phyloP scores from a whole-genome alignment of 106 monocot genomes.

The Apostasia ramifera region DNA sequence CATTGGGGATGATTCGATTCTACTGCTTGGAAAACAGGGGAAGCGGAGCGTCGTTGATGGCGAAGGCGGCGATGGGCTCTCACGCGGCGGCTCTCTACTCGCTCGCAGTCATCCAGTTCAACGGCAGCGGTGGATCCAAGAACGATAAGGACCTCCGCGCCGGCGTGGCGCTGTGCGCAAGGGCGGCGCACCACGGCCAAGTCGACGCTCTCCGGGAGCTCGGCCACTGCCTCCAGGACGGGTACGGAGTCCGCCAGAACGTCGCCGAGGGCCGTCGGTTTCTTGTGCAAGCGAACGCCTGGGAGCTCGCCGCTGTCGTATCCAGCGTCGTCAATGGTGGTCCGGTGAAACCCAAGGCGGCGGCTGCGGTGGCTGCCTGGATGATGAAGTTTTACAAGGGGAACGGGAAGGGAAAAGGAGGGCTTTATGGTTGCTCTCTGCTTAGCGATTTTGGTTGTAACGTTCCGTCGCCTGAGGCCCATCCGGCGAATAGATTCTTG shows the following conservation, averaged over 20 bases:
- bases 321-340: background rate
- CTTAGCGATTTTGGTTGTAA: slow-evolving; percentile 14
- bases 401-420: too few relatives aligned
- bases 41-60: slow-evolving; percentile 33
- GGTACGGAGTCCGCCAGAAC: slow-evolving; percentile 22
- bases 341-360: background rate
- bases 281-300: background rate
- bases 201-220: slow-evolving; percentile 41
- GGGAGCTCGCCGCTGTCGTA: background rate
- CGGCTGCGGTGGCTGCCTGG: background rate
- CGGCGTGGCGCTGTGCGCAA: slow-evolving; percentile 30
- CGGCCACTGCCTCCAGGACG: slow-evolving; percentile 47
- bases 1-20: slow-evolving; percentile 21
- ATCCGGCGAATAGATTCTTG: slow-evolving; percentile 21
- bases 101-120: slow-evolving; percentile 42
- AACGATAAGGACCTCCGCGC: slow-evolving; percentile 20
- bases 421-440: slow-evolving; percentile 3
- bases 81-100: slow-evolving; percentile 41
- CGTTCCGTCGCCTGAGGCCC: slow-evolving; percentile 1
- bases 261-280: background rate
- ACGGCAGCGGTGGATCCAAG: slow-evolving; percentile 31
- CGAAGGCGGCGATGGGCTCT: slow-evolving; percentile 26
- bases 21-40: slow-evolving; percentile 34
- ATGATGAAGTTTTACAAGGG: too few relatives aligned
- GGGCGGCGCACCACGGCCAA: slow-evolving; percentile 31